phyloP scores from a whole-genome alignment of 495 filamentous ascomycete species.

The Aspergillus conjunctus region DNA sequence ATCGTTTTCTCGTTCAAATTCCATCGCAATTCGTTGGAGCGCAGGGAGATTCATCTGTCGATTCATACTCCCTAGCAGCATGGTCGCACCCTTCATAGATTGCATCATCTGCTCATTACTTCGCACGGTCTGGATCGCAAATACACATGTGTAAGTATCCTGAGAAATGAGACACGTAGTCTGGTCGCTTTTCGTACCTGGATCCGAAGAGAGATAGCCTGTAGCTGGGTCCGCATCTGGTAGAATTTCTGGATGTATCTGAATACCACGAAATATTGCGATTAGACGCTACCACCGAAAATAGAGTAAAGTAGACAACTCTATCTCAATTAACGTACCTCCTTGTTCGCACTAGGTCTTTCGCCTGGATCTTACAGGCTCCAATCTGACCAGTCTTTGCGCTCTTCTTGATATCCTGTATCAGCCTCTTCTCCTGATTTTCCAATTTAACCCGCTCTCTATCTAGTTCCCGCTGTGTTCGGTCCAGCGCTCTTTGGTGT shows the following conservation, averaged over 20 bases:
- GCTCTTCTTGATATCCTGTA: constrained; percentile 94
- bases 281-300: constrained; percentile 4
- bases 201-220: constrained; percentile 92
- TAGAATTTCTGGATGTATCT: constrained; percentile 99
- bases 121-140: constrained; percentile 72
- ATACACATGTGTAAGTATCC: constrained; percentile 10
- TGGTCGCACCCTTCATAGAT: constrained; percentile 96
- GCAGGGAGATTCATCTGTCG: constrained; percentile 94
- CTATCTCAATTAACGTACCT: constrained; percentile 52
- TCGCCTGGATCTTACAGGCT: constrained; percentile 95
- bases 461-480: constrained; percentile 94
- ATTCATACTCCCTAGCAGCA: constrained; percentile 93
- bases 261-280: constrained; percentile 5
- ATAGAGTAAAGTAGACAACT: background rate
- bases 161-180: background rate
- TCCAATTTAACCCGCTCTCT: constrained; percentile 92
- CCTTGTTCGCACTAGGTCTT: constrained; percentile 91
- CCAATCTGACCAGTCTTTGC: constrained; percentile 97
- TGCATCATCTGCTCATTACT: constrained; percentile 99
- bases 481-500: constrained; percentile 94
- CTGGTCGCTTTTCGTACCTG: constrained; percentile 60
- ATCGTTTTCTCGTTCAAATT: constrained; percentile 98
- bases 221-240: constrained; percentile 92
- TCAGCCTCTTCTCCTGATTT: constrained; percentile 96
- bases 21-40: constrained; percentile 96